A percentile compares a stretch with the other conserved stretches of the same genome.
Conservation (phyloP, 192 early-diverging fungal species). For the Podochytrium sp. region DNA sequence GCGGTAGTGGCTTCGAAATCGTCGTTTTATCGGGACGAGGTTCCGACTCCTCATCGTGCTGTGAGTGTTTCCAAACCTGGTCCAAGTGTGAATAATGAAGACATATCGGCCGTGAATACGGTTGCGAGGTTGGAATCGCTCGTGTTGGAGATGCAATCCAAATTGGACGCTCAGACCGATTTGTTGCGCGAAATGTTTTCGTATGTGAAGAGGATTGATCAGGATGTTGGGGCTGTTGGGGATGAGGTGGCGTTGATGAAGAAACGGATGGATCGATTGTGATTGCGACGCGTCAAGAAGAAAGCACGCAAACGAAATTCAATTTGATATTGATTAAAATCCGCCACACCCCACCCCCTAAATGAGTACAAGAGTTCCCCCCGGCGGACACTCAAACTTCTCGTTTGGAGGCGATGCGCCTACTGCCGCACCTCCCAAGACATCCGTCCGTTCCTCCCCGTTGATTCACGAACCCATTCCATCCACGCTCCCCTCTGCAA, state of each 20-base stretch:
- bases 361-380: constrained; percentile 6
- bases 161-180: background rate
- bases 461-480: background rate
- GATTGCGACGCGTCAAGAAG: no score
- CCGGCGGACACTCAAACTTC: constrained; percentile 23
- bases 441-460: no score
- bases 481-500: background rate
- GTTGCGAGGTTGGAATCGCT: background rate
- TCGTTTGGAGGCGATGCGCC: background rate
- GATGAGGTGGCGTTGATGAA: background rate
- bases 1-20: no score
- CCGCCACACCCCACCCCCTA: background rate
- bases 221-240: background rate
- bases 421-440: background rate
- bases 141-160: background rate
- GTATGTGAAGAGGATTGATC: background rate
- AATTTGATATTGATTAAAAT: background rate
- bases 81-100: no score
- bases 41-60: no score
- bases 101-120: no score
- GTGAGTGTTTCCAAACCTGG: no score
- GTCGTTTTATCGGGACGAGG: no score
- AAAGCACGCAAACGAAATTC: no score
- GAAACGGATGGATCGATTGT: background rate
- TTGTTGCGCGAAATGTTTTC: background rate